Conservation (phyloP, 2,329 filamentous ascomycete genomes). For the Aspergillus ochraceus region DNA sequence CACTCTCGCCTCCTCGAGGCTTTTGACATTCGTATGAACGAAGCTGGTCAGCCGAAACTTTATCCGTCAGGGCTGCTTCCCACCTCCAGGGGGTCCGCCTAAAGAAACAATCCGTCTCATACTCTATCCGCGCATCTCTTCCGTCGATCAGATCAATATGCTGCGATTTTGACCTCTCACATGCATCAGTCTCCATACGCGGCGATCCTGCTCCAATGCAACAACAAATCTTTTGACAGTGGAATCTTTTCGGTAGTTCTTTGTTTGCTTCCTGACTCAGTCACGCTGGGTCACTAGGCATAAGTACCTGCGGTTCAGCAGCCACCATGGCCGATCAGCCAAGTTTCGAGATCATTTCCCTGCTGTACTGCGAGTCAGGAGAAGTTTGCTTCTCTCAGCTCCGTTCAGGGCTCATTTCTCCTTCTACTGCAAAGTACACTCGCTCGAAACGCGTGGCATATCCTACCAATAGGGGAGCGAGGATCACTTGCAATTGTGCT, state of each 20-base stretch:
- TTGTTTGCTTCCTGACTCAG: neutral
- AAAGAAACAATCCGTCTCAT: neutral
- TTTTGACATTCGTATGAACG: constrained; percentile 3
- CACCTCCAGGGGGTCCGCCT: constrained; percentile 2
- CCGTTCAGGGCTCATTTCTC: neutral
- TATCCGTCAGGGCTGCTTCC: neutral
- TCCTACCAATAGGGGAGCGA: neutral
- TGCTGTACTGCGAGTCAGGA: neutral
- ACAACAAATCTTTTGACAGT: neutral
- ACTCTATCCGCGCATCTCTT: neutral
- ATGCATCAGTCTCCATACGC: constrained; percentile 1
- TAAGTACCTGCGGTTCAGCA: neutral
- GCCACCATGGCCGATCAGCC: neutral
- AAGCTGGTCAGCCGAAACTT: constrained; percentile 2
- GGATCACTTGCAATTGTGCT: too few species aligned
- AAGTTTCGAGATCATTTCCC: neutral
- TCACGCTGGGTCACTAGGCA: neutral
- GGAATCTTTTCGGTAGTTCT: neutral
- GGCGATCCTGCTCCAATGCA: constrained; percentile 1
- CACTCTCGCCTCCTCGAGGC: constrained; percentile 13
- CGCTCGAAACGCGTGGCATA: neutral
- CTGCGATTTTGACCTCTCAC: neutral
- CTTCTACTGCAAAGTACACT: neutral
- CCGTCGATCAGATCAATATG: neutral
- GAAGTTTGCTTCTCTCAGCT: neutral